These are phyloP conservation scores for Colletotrichum chlorophyti DNA, from an alignment of 2,329 filamentous ascomycete genomes.

Conservation along the genomic window DNA sequence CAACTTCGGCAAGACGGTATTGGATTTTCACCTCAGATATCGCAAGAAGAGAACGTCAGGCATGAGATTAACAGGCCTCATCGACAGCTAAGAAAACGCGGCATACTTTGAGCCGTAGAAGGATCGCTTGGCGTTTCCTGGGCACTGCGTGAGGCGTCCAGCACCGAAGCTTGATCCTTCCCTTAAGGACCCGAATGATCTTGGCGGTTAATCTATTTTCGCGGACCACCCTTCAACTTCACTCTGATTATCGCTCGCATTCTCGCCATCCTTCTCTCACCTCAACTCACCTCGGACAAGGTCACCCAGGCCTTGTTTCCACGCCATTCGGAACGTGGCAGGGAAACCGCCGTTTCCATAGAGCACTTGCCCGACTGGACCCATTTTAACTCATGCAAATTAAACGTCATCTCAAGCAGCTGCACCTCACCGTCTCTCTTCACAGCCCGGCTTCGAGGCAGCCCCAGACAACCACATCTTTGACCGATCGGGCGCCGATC, in stretches of 20 bases:
- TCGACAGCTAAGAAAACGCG: slow-evolving; percentile 14
- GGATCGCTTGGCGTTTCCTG: slow-evolving; percentile 1
- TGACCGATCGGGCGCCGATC: neutral
- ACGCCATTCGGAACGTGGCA: neutral
- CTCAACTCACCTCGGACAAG: neutral
- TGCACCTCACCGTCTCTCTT: neutral
- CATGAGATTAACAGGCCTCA: slow-evolving; percentile 8
- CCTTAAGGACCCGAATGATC: slow-evolving; percentile 3
- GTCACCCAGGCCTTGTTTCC: neutral
- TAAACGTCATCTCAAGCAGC: slow-evolving; percentile 9
- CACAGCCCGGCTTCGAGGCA: neutral
- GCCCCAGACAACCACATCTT: neutral
- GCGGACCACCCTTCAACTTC: too few species aligned
- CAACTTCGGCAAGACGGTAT: neutral
- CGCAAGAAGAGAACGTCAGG: neutral
- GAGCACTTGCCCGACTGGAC: neutral
- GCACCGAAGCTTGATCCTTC: slow-evolving; percentile 12
- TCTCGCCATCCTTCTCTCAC: too few species aligned
- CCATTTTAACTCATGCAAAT: slow-evolving; percentile 16
- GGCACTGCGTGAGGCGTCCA: slow-evolving; percentile 2
- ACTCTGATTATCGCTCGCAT: too few species aligned
- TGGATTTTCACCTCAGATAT: neutral
- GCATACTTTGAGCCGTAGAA: neutral
- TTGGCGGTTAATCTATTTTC: too few species aligned
- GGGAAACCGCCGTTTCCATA: neutral